Evolutionary conservation across 441 rosid genomes (phyloP).

Genomic region (Isatis lusitanica): DNA sequence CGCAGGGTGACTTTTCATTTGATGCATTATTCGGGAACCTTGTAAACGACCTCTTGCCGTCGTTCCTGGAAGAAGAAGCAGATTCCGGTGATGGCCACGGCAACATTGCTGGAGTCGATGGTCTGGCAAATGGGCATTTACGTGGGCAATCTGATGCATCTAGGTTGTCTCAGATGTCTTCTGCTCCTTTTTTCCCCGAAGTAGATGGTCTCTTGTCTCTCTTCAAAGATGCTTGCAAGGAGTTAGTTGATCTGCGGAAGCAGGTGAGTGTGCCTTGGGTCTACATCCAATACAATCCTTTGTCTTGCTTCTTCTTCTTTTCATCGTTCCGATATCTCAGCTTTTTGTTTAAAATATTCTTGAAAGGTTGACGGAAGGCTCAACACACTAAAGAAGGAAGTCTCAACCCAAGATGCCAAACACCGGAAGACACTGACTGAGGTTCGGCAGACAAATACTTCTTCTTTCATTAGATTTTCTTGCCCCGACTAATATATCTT

Average conservation of each 20-base stretch:
- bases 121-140: constrained; percentile 64
- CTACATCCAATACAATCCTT: not conserved
- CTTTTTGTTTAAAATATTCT: constrained; percentile 18
- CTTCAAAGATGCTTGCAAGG: constrained; percentile 86
- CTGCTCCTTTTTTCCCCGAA: constrained; percentile 91
- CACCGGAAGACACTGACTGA: constrained; percentile 93
- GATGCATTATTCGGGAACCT: constrained; percentile 93
- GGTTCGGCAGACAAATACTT: constrained; percentile 48
- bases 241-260: constrained; percentile 85
- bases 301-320: not conserved
- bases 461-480: not conserved
- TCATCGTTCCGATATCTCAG: not conserved
- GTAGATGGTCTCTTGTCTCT: constrained; percentile 82
- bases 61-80: constrained; percentile 82
- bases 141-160: constrained; percentile 62
- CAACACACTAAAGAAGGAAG: constrained; percentile 84
- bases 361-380: constrained; percentile 89
- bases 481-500: not conserved
- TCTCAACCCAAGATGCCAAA: constrained; percentile 86
- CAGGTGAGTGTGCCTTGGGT: constrained; percentile 53
- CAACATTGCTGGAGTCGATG: constrained; percentile 44
- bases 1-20: constrained; percentile 94
- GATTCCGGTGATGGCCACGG: constrained; percentile 62
- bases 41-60: constrained; percentile 84
- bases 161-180: constrained; percentile 50